A percentile compares a stretch with the other conserved stretches of the same genome.
Conservation (phyloP, 257 asterid species). For the Ajuga chamaepitys region DNA sequence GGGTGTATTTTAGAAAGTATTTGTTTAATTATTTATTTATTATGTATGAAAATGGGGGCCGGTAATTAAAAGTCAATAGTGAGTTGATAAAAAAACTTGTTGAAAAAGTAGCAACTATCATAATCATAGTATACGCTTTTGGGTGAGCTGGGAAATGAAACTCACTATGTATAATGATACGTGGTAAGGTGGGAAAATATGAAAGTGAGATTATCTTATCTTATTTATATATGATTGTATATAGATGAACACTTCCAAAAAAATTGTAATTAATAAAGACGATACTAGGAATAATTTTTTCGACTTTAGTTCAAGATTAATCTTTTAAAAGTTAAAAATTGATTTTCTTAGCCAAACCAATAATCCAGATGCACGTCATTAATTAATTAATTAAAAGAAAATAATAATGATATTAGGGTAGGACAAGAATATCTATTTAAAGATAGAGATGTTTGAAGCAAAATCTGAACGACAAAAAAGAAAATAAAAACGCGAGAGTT, state of each 20-base stretch:
- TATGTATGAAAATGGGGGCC: too few species aligned
- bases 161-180: not conserved
- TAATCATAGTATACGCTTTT: not conserved
- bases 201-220: not conserved
- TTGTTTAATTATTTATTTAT: too few species aligned
- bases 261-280: too few species aligned
- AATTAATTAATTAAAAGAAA: too few species aligned
- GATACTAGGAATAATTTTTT: too few species aligned
- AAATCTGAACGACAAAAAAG: constrained; percentile 2
- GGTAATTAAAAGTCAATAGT: too few species aligned
- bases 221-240: not conserved
- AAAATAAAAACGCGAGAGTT: not conserved
- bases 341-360: too few species aligned
- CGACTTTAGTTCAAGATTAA: too few species aligned
- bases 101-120: not conserved
- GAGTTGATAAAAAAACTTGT: too few species aligned
- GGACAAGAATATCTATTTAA: constrained; percentile 19
- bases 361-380: too few species aligned
- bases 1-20: not conserved
- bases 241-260: too few species aligned
- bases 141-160: not conserved
- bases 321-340: too few species aligned
- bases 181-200: not conserved
- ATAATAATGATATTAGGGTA: not conserved
- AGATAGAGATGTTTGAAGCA: constrained; percentile 24